phyloP scores from a whole-genome alignment of 2,329 filamentous ascomycete genomes.

The Epichloe typhina region DNA sequence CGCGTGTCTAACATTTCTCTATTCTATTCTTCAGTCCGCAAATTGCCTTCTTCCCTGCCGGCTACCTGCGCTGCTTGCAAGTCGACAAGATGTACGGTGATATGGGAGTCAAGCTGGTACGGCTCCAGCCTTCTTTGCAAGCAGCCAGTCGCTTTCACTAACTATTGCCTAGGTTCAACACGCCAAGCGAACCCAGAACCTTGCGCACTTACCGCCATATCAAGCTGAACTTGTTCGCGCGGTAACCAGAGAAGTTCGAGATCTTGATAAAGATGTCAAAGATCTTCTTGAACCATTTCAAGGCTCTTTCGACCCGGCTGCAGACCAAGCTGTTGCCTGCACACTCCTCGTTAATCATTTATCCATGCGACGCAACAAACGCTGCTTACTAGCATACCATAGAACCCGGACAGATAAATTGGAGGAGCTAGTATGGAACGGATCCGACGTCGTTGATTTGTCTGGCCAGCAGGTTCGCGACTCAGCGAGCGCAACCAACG shows the following conservation, averaged over 20 bases:
- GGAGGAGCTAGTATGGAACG: constrained; percentile 87
- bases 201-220: constrained; percentile 78
- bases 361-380: constrained; percentile 90
- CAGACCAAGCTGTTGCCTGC: constrained; percentile 73
- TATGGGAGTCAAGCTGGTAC: constrained; percentile 70
- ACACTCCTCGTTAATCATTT: constrained; percentile 86
- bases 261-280: constrained; percentile 76
- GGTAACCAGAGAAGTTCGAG: constrained; percentile 81
- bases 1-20: not conserved
- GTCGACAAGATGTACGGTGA: constrained; percentile 64
- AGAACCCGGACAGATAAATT: constrained; percentile 80
- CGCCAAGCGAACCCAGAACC: constrained; percentile 84
- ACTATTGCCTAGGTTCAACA: constrained; percentile 59
- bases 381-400: constrained; percentile 90
- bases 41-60: not conserved
- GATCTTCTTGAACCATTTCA: constrained; percentile 71
- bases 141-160: not conserved
- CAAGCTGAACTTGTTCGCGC: constrained; percentile 82
- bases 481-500: constrained; percentile 19
- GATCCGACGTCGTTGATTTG: constrained; percentile 67
- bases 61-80: not conserved
- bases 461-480: constrained; percentile 41
- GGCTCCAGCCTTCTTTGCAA: constrained; percentile 9
- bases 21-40: not conserved
- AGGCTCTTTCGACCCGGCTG: constrained; percentile 71